These are phyloP conservation scores for Prinsepia uniflora DNA, from an alignment of 306 rosid species.

Conservation along the genomic window DNA sequence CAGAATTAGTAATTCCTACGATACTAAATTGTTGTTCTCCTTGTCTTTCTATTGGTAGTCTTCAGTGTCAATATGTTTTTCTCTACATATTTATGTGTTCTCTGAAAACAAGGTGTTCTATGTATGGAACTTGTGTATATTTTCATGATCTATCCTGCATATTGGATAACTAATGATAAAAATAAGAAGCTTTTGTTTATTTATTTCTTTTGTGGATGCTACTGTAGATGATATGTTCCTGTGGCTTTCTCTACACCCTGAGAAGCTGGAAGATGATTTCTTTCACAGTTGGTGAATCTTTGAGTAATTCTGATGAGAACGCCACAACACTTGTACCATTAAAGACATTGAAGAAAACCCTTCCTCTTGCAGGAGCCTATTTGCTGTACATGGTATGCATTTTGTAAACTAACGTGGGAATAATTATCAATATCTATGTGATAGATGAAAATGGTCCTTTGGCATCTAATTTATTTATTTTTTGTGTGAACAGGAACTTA, in stretches of 20 bases:
- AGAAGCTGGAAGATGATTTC: slow-evolving; percentile 72
- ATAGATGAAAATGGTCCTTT: background rate
- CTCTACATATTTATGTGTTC: too few species aligned
- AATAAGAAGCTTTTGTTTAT: background rate
- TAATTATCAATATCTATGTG: too few species aligned
- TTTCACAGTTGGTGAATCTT: slow-evolving; percentile 56
- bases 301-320: slow-evolving; percentile 43
- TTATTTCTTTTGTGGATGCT: slow-evolving; percentile 16
- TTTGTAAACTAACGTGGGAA: slow-evolving; percentile 3
- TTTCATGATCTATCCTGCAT: slow-evolving; percentile 19
- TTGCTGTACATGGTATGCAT: slow-evolving; percentile 82
- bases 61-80: too few species aligned
- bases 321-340: slow-evolving; percentile 53
- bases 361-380: slow-evolving; percentile 84
- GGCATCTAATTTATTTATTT: too few species aligned
- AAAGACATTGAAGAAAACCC: slow-evolving; percentile 70
- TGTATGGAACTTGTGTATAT: background rate
- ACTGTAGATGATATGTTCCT: slow-evolving; percentile 78
- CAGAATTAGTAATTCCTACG: too few species aligned
- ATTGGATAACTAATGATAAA: background rate
- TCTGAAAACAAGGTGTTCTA: background rate
- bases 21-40: too few species aligned
- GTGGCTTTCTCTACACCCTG: slow-evolving; percentile 62
- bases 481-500: background rate
- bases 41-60: too few species aligned